A percentile compares a stretch with the other conserved stretches of the same genome.
phyloP scores from a whole-genome alignment of 2,329 filamentous ascomycete species.

The Didymella exigua region DNA sequence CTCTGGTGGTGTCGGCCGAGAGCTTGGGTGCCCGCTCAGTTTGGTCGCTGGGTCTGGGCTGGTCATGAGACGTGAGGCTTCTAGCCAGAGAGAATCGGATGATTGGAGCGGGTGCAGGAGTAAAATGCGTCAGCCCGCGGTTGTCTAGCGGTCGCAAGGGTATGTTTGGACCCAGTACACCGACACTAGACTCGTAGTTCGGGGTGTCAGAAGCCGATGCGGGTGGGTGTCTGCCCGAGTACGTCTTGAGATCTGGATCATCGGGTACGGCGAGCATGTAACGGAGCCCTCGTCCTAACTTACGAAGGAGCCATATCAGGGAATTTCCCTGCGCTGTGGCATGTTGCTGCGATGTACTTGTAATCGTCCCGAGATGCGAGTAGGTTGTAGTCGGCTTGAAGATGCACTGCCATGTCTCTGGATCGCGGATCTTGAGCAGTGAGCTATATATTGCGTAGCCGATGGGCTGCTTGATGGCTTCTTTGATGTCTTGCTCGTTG shows the following conservation, averaged over 20 bases:
- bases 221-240: conserved; percentile 11
- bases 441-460: conserved; percentile 11
- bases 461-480: background rate
- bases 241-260: conserved; percentile 16
- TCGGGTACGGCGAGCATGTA: conserved; percentile 22
- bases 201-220: background rate
- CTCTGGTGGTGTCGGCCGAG: background rate
- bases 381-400: background rate
- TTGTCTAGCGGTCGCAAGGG: background rate
- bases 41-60: background rate
- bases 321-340: background rate
- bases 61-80: background rate
- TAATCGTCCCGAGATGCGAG: background rate
- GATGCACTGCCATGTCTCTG: conserved; percentile 10
- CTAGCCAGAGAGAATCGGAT: background rate
- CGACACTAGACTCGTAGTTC: background rate
- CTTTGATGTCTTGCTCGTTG: background rate
- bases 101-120: background rate
- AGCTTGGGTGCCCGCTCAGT: background rate
- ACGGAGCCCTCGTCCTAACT: conserved; percentile 16
- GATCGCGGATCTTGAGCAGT: conserved; percentile 1
- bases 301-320: background rate
- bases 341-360: background rate
- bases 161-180: background rate
- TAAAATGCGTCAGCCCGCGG: background rate